These are phyloP conservation scores for Boletales sp. DNA, from an alignment of 768 basidiomycete species.

Conservation along the genomic window DNA sequence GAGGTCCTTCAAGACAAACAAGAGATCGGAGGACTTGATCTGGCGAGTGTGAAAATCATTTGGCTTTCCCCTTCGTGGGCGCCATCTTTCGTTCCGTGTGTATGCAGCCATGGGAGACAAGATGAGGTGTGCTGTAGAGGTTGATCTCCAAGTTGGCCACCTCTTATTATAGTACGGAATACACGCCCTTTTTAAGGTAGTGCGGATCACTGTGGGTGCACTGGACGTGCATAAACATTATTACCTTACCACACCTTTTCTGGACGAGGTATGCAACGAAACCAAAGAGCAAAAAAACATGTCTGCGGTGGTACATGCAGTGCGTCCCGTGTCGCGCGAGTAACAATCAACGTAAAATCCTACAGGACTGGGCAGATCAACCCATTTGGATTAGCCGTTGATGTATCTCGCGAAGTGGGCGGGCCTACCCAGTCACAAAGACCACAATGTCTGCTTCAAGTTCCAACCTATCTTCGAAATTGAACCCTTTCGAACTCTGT, in stretches of 20 bases:
- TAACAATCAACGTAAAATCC: too few species aligned
- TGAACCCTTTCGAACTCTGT: too few species aligned
- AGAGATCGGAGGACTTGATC: neutral
- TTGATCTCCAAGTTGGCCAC: neutral
- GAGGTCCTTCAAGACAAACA: constrained; percentile 23
- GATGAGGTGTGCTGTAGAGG: neutral
- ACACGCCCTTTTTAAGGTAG: neutral
- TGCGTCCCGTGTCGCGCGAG: too few species aligned
- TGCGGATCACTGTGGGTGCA: constrained; percentile 10
- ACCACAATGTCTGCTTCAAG: too few species aligned
- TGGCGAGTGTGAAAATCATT: neutral
- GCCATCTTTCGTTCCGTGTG: constrained; percentile 3
- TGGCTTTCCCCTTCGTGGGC: constrained; percentile 15
- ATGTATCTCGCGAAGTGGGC: too few species aligned
- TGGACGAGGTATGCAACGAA: neutral
- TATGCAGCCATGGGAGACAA: constrained; percentile 16
- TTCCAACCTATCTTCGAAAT: too few species aligned
- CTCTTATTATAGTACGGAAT: constrained; percentile 1
- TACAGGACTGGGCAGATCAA: too few species aligned
- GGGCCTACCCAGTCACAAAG: too few species aligned
- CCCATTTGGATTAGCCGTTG: too few species aligned
- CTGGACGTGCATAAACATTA: neutral
- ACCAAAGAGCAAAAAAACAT: too few species aligned
- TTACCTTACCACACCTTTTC: neutral
- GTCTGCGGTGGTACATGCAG: too few species aligned